Base-by-base conservation (phyloP, 1,139 yeast genomes). In the Suhomyces maxii region DNA sequence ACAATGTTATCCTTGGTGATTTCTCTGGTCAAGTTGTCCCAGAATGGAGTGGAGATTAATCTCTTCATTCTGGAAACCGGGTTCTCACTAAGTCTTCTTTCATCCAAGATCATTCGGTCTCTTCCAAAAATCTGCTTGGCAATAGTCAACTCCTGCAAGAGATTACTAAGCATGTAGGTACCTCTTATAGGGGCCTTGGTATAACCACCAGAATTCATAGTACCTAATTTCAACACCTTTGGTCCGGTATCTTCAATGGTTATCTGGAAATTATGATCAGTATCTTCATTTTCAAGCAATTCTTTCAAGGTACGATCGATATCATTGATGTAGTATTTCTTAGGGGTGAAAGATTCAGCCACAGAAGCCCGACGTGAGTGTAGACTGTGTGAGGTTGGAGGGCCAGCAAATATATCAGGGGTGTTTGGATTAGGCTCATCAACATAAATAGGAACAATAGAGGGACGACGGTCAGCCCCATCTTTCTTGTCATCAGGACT, bases 191-290 rank as follows among this genome's bases (percentile, higher is more conserved):
- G 89, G 39, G 80, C 77, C 56, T 82, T 84, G 39, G 81, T 83
- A 65, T 69, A 87, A 1, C 97, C 97, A 55, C 84, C 81, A 2
- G 96, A 88, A 61, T 87, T 87, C 40, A 84, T 89, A 0, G 97
- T 89, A 7, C 96, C 96, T 36, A 90, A 73, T 53, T 83, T 77
- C 52, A 89, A 71, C 12, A 87, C 95, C 61, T 90, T 90, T n/a
- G 97, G 97, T 0, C 97, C 97, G 3, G 83, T 79, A 63, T 90
- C 97, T 59, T 90, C 97, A 44, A 90, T 86, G 11, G 97, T 90
- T 58, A 91, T 91, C 65, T 91, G 97, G 64, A 70, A 83, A 64
- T 91, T 86, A 46, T 77, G 77, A 64, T 90, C 96, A 3, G 97
- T 90, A 62, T 91, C 98, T 63, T 91, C 97, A 52, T 79, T 82